Conservation (phyloP, 495 filamentous ascomycete genomes). For the Terfezia claveryi region DNA sequence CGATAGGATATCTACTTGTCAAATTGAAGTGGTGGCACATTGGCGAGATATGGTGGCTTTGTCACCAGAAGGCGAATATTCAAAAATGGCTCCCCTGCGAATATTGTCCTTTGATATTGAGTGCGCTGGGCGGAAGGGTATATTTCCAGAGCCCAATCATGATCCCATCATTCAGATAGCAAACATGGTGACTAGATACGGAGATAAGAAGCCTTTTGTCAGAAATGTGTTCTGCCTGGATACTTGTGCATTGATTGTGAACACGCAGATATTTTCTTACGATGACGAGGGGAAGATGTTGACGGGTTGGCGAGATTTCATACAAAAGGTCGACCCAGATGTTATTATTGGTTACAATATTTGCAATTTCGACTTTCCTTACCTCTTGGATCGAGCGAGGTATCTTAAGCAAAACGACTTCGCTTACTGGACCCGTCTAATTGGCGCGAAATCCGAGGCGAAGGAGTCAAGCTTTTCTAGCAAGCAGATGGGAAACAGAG, state of each 20-base stretch:
- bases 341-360: constrained; percentile 99
- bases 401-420: constrained; percentile 57
- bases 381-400: constrained; percentile 73
- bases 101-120: constrained; percentile 97
- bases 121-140: constrained; percentile 87
- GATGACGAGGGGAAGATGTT: constrained; percentile 68
- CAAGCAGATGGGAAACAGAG: constrained; percentile 96
- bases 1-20: constrained; percentile 67
- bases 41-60: constrained; percentile 73
- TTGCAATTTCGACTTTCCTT: constrained; percentile 96
- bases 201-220: constrained; percentile 86
- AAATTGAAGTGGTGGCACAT: constrained; percentile 73
- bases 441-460: constrained; percentile 36
- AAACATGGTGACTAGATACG: constrained; percentile 88
- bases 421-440: constrained; percentile 64
- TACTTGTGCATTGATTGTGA: constrained; percentile 75
- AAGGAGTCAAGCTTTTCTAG: constrained; percentile 75
- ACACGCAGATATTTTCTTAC: constrained; percentile 76
- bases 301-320: constrained; percentile 65
- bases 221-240: constrained; percentile 92
- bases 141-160: constrained; percentile 78
- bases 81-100: constrained; percentile 89
- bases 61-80: constrained; percentile 81
- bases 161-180: constrained; percentile 98
- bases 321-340: constrained; percentile 82